Base-by-base conservation (phyloP, 2,329 filamentous ascomycete genomes). In the Hymenoscyphus fraxineus region DNA sequence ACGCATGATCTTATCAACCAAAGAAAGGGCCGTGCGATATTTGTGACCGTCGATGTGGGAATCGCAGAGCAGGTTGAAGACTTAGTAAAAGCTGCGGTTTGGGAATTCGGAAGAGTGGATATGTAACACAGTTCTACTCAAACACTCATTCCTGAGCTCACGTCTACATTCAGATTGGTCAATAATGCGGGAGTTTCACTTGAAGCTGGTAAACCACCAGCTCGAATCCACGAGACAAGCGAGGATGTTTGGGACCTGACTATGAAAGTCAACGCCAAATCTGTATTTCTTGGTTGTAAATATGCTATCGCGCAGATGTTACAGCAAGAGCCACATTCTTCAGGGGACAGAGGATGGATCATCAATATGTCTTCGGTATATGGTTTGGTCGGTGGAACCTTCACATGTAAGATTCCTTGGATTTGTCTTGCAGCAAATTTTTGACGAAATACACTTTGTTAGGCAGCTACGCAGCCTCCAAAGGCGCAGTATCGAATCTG, bases 111-210 rank as follows among this genome's bases (percentile, higher is more conserved):
- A 2, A 67, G 78, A 41, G 60, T 82, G 5, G 79, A 82, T 67
- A 77, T 82, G 78, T 81, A 72, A 68, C 74, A 38, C 51, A 35
- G 67, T 39, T 35, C 19, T 16, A 31, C 7, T 5, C 12, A 4
- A n/a, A 27, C 19, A 22, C 13, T 19, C 15, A 6, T 9, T 16
- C 3, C 7, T 60, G 9, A 10, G 39, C 58, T 59, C 16, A 47
- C 5, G 9, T 16, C 12, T 39, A 9, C 10, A 27, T 54, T 6
- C 2, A 81, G 79, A 0, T 71, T 83, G 59, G 78, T 80, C 55
- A 81, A 81, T 62, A 81, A 81, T 67, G 81, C 84, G 0, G 84
- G 84, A 0, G 78, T 85, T 0, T 76, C 74, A 0, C 56, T 78
- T 4, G 81, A 80, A 65, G 71, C 73, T 5, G 59, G 59, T 6